Evolutionary conservation across 129 eudicot species (phyloP).

Genomic region (Daucus carota): DNA sequence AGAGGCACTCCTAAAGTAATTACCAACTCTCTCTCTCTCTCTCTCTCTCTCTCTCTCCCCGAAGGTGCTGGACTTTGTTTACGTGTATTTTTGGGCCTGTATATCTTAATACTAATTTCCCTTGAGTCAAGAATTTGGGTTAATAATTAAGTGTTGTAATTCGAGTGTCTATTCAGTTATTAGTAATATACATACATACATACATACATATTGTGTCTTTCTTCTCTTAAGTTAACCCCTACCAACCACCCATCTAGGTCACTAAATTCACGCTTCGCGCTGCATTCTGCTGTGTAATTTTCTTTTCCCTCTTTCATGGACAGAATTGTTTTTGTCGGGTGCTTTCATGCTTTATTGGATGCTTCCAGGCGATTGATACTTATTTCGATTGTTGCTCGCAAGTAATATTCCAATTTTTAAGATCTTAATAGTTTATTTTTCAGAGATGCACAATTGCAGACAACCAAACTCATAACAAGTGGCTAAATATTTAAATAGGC

Average conservation of each 20-base stretch:
- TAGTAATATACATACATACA: too few species aligned
- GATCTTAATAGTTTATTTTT: not conserved
- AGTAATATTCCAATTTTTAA: conserved; percentile 5
- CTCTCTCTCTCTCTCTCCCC: not conserved
- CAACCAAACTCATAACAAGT: not conserved
- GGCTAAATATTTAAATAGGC: not conserved
- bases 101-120: not conserved
- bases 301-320: conserved; percentile 1
- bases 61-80: too few species aligned
- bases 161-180: not conserved
- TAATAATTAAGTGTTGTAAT: not conserved
- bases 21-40: not conserved
- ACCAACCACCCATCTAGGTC: not conserved
- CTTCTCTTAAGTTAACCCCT: not conserved
- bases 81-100: too few species aligned
- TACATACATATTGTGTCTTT: not conserved
- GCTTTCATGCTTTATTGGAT: conserved; percentile 12
- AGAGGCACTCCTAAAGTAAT: conserved; percentile 69
- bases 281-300: not conserved
- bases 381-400: conserved; percentile 11
- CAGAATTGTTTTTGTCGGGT: conserved; percentile 9
- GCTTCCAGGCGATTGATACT: conserved; percentile 5
- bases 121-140: not conserved
- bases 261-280: not conserved
- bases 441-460: too few species aligned